phyloP scores from a whole-genome alignment of 164 flowering plant genomes.

The Umbilicus rupestris region DNA sequence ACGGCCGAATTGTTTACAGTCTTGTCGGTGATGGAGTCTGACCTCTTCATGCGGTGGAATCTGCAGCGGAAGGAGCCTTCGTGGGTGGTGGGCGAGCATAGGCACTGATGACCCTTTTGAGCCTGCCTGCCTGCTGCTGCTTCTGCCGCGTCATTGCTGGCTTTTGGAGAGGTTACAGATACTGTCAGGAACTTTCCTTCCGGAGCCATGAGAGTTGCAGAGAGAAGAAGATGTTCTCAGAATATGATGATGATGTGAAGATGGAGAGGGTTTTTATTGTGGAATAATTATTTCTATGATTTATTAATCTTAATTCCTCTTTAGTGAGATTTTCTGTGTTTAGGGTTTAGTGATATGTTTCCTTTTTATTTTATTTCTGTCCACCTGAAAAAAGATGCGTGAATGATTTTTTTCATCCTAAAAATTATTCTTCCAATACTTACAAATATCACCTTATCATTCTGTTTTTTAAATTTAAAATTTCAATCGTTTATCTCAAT shows the following conservation, averaged over 20 bases:
- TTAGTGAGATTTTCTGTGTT: neutral
- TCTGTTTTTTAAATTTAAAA: no score
- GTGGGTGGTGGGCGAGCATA: neutral
- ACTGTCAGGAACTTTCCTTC: neutral
- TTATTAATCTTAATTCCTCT: neutral
- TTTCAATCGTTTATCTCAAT: no score
- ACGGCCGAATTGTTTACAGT: neutral
- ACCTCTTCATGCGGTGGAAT: conserved; percentile 6
- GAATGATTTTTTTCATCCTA: neutral
- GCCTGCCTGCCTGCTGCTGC: neutral
- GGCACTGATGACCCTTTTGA: neutral
- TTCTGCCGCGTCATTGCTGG: no score
- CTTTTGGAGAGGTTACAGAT: neutral
- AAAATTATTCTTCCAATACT: no score
- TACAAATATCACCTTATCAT: no score
- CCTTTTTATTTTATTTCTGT: neutral
- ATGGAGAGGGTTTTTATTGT: neutral
- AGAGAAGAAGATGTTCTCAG: neutral
- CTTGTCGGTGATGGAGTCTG: neutral
- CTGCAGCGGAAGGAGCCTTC: conserved; percentile 6
- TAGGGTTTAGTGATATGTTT: neutral
- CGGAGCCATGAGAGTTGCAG: neutral
- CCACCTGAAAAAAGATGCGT: neutral
- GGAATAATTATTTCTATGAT: neutral
- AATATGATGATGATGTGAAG: neutral